A percentile compares a stretch with the other conserved stretches of the same genome.
These are phyloP conservation scores for Zygosaccharomyces gambellarensis DNA, from an alignment of 805 yeast species.

Conservation along the genomic window DNA sequence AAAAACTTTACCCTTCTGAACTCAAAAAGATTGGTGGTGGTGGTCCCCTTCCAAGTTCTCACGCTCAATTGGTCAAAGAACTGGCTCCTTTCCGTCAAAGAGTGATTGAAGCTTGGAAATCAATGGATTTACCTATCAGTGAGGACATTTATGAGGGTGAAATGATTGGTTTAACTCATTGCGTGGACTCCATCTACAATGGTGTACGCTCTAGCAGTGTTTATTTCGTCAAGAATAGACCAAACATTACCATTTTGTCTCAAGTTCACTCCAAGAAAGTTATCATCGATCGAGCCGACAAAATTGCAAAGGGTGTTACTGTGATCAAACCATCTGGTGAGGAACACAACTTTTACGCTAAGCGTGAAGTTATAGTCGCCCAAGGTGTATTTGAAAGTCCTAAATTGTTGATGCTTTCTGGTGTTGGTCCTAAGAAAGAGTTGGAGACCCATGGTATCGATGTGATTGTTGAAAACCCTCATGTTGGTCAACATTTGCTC, in stretches of 20 bases:
- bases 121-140: constrained; percentile 18
- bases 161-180: constrained; percentile 20
- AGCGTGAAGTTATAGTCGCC: constrained; percentile 27
- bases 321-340: constrained; percentile 24
- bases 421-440: constrained; percentile 31
- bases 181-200: constrained; percentile 24
- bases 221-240: constrained; percentile 15
- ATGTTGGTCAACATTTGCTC: constrained; percentile 34
- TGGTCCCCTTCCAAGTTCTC: constrained; percentile 25
- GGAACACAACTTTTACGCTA: constrained; percentile 23
- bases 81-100: constrained; percentile 18
- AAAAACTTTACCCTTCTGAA: constrained; percentile 16
- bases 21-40: constrained; percentile 23
- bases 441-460: constrained; percentile 27
- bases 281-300: constrained; percentile 19
- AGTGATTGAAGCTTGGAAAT: constrained; percentile 14
- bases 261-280: constrained; percentile 28
- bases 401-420: constrained; percentile 32
- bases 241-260: constrained; percentile 28
- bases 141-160: constrained; percentile 26
- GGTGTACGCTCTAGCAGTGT: constrained; percentile 26
- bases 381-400: constrained; percentile 35
- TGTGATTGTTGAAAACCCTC: constrained; percentile 26
- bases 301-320: constrained; percentile 22
- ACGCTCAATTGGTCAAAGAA: constrained; percentile 22